phyloP scores from a whole-genome alignment of 306 rosid genomes.

The Benincasa hispida region DNA sequence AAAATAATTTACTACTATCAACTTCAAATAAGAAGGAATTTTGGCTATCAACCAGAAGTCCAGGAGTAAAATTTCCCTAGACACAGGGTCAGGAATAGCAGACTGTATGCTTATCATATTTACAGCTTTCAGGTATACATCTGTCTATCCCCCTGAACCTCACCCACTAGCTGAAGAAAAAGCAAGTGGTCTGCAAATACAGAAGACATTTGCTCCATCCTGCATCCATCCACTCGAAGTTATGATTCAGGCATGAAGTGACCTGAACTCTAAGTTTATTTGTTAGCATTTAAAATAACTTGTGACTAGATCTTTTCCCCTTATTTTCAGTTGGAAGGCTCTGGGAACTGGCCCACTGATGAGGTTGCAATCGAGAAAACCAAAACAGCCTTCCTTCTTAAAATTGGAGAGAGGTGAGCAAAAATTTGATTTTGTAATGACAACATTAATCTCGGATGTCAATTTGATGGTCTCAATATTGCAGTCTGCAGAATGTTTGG shows the following conservation, averaged over 20 bases:
- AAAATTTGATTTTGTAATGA: not conserved
- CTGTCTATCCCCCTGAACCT: conserved; percentile 91
- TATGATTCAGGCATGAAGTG: conserved; percentile 73
- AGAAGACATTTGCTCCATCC: conserved; percentile 38
- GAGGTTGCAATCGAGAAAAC: conserved; percentile 78
- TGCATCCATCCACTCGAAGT: conserved; percentile 81
- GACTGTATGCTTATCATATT: conserved; percentile 10
- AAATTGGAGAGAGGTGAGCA: conserved; percentile 76
- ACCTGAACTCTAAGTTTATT: conserved; percentile 2
- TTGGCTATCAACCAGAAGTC: not conserved
- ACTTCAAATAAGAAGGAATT: not conserved
- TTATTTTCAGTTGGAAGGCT: conserved; percentile 69
- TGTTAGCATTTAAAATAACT: conserved; percentile 5
- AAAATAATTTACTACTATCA: not conserved
- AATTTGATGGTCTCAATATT: conserved; percentile 21
- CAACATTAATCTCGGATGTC: conserved; percentile 2
- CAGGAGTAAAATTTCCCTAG: not conserved
- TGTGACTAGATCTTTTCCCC: conserved; percentile 11
- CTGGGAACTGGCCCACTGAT: conserved; percentile 98
- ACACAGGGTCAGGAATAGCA: not conserved
- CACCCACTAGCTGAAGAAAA: conserved; percentile 65
- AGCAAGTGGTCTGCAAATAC: conserved; percentile 22
- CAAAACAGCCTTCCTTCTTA: conserved; percentile 79
- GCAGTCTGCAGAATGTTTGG: conserved; percentile 74
- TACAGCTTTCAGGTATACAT: conserved; percentile 83